Evolutionary conservation across 1,284 basidiomycete genomes (phyloP), one percentile per base, ranked within the genome.

Genomic region (Ceratobasidium sp.): DNA sequence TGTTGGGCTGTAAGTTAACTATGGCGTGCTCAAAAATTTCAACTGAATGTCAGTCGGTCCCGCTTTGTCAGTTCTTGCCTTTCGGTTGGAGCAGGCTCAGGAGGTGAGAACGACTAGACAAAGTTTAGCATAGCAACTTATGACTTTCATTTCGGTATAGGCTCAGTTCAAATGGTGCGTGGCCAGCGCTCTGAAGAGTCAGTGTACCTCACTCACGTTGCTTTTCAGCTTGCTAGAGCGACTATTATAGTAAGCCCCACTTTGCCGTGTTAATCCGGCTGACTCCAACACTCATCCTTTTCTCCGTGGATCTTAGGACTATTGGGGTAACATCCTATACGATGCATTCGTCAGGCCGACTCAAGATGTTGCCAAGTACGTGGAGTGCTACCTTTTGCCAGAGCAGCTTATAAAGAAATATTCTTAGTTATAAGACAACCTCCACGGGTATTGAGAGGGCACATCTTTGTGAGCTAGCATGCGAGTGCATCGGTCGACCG

Each of bases 281-380:
- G 61, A 63, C 39, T 20, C 15, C 40, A 39, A 13, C 33, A 10
- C 40, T 51, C 1, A 5, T 46, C 49, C 46, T 23, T 66, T 64
- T 51, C 26, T 66, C 46, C 51, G 26, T 26, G 55, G 15, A 10
- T 42, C 13, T n/a, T 20, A 75, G 72, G 72, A 75, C 49, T 75
- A 64, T 56, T 44, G 46, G 26, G 72, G 72, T 12, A 53, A 75
- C 15, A 33, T 44, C 15, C 26, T 75, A 23, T 60, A 55, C 20
- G 72, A 75, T 51, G 23, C 72, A 18, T 75, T 64, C 26, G 72
- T 75, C 46, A 46, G 33, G 49, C 72, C 72, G 2, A 75, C 72
- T 15, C n/a, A 75, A 39, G 26, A 23, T n/a, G 72, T 75, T 28
- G 42, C 55, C 15, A 66, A 51, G 72, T 75, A 44, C 13, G 61